phyloP scores from a whole-genome alignment of 768 basidiomycete genomes.

The Pleurotus eryngii region DNA sequence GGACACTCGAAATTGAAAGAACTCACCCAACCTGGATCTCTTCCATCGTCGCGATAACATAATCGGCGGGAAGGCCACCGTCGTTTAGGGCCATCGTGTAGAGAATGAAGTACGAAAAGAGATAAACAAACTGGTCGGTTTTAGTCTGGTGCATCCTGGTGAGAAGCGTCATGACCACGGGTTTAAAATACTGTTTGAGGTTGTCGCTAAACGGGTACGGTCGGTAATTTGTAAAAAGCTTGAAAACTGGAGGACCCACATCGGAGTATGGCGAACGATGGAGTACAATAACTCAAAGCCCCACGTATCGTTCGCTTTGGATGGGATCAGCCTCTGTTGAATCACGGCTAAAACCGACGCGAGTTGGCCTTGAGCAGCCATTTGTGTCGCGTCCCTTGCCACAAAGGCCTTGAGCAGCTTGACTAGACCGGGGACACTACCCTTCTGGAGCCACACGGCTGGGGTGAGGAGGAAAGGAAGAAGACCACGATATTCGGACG shows the following conservation, averaged over 20 bases:
- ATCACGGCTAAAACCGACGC: constrained; percentile 79
- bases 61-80: constrained; percentile 75
- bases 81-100: constrained; percentile 74
- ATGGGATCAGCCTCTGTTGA: constrained; percentile 87
- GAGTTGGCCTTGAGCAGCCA: constrained; percentile 70
- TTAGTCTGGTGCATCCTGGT: constrained; percentile 86
- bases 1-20: too few relatives aligned
- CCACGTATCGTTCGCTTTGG: constrained; percentile 84
- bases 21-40: constrained; percentile 80
- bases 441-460: constrained; percentile 88
- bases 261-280: constrained; percentile 66
- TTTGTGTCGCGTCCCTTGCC: constrained; percentile 59
- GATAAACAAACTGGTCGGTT: constrained; percentile 84
- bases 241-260: constrained; percentile 48
- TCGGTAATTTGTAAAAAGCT: background rate
- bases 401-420: constrained; percentile 85
- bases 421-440: constrained; percentile 91
- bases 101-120: constrained; percentile 76
- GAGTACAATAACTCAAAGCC: constrained; percentile 87
- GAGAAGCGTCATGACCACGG: constrained; percentile 72
- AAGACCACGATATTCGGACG: constrained; percentile 73
- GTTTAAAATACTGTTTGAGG: constrained; percentile 72
- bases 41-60: constrained; percentile 73
- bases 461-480: constrained; percentile 84
- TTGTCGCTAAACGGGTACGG: constrained; percentile 21